phyloP scores from a whole-genome alignment of 2,329 filamentous ascomycete genomes.

The Epichloe festucae region DNA sequence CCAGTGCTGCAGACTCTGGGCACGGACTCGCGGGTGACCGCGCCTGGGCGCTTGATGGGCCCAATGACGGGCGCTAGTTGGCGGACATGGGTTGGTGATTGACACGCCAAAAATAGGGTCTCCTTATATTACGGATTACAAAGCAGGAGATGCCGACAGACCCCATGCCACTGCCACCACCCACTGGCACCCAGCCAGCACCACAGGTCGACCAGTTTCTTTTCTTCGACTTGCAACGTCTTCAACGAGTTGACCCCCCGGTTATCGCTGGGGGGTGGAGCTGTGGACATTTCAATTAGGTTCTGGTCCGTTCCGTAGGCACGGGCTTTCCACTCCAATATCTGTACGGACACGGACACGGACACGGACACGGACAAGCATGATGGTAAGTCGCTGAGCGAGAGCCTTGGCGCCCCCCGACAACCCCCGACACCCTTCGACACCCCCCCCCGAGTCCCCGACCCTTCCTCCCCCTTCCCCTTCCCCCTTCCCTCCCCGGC shows the following conservation, averaged over 20 bases:
- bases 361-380: not conserved
- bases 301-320: not conserved
- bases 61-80: constrained; percentile 3
- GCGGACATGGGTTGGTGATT: not conserved
- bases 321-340: too few species aligned
- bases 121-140: too few species aligned
- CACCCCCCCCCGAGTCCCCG: not conserved
- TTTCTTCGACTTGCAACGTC: not conserved
- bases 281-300: not conserved
- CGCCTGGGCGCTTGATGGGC: constrained; percentile 5
- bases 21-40: not conserved
- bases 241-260: not conserved
- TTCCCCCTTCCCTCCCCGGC: not conserved
- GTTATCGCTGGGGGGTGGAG: not conserved
- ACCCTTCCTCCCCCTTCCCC: too few species aligned
- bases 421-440: too few species aligned
- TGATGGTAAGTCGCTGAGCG: constrained; percentile 1
- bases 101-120: constrained; percentile 5
- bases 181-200: too few species aligned
- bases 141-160: too few species aligned
- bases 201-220: not conserved
- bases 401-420: constrained; percentile 1
- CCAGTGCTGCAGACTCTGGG: too few species aligned
- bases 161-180: too few species aligned
- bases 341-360: not conserved